Conservation (phyloP, 2,329 filamentous ascomycete species). For the Fusarium liriodendri region DNA sequence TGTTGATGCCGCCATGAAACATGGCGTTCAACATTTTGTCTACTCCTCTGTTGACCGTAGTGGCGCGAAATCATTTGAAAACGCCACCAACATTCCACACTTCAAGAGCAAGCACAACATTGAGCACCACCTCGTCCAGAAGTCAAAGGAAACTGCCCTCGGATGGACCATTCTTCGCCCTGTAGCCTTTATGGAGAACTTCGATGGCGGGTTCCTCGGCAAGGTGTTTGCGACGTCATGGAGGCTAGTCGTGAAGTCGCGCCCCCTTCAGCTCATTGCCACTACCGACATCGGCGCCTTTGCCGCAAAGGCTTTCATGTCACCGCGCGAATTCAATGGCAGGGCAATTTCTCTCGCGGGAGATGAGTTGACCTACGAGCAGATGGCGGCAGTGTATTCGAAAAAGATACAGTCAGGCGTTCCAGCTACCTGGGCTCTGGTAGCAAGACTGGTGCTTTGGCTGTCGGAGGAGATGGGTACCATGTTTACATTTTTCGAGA, state of each 20-base stretch:
- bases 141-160: constrained; percentile 47
- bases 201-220: constrained; percentile 45
- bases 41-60: constrained; percentile 72
- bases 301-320: background rate
- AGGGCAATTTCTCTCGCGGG: background rate
- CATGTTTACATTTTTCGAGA: background rate
- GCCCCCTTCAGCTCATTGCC: constrained; percentile 29
- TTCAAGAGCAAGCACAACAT: constrained; percentile 70
- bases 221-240: constrained; percentile 49
- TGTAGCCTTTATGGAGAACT: constrained; percentile 56
- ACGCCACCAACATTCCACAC: constrained; percentile 67
- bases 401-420: background rate
- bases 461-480: background rate
- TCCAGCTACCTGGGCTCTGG: background rate
- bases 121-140: constrained; percentile 67
- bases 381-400: background rate
- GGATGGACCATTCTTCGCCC: constrained; percentile 53
- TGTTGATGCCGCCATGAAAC: constrained; percentile 64
- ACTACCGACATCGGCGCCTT: background rate
- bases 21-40: constrained; percentile 68
- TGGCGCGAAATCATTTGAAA: constrained; percentile 61
- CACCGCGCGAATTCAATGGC: background rate
- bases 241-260: constrained; percentile 44
- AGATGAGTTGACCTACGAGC: background rate
- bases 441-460: background rate